Evolutionary conservation across 179 eudicot species (phyloP), one percentile per base, ranked within the genome.

Genomic region (Beta lomatogona): DNA sequence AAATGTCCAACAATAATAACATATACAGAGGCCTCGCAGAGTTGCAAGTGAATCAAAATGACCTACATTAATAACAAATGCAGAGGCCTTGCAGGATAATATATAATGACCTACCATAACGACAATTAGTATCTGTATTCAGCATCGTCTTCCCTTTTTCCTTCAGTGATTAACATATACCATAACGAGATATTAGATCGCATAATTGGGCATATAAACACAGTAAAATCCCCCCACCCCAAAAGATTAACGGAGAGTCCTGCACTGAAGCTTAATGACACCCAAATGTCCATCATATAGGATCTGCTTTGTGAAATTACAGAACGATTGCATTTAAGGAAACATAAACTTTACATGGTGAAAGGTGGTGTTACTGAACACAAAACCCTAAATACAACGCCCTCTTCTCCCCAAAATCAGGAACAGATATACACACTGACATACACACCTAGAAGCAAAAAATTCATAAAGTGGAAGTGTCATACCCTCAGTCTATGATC

Each of bases 401-500:
- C 15, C 10, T 16, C 76, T 14, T 28, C 60, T n/a, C 48, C 76
- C 61, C 46, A 2, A 73, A 28, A 73, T 14, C 28, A 45, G 74
- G 54, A 2, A 15, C 69, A 3, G 50, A 68, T 9, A 8, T 0
- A 16, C 52, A 36, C 0, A 14, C 4, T 12, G 15, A 70, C 55
- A 70, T 3, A 48, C 28, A 36, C 66, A 65, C 41, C 22, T 46
- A 21, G 6, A 73, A 41, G 25, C 50, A 67, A 75, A 4, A 6
- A 25, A 48, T n/a, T n/a, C 16, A 68, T n/a, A 74, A 55, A 81
- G 25, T 13, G 11, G 36, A 80, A 78, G 11, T 11, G 61, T 4
- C 81, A 41, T 84, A 86, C 90, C 90, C 81, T 88, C 7, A 88
- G 83, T 71, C 90, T 80, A 81, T 88, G 90, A 84, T 88, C 90